Base-by-base conservation (phyloP, 202 grass and related monocot genomes). In the Schoenoplectus triqueter region DNA sequence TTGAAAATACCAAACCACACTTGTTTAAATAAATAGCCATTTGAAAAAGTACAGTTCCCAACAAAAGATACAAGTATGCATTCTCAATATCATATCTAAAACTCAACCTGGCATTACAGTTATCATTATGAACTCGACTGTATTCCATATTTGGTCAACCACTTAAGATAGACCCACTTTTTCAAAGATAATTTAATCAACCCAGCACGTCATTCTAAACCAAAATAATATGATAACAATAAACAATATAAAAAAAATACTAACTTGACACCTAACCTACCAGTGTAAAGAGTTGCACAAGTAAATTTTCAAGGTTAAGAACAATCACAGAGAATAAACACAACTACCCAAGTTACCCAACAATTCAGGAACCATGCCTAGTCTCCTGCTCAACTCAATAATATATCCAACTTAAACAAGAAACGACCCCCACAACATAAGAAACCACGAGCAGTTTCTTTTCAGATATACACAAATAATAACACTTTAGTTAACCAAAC, bases 391-490 rank as follows among this genome's bases (percentile, higher is more conserved):
- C 40, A 69, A 31, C 64, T 66, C 64, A 66, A 39, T 13, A 66
- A 22, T 65, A 9, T 52, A 52, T 1, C 8, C 50, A 22, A 66
- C 64, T 66, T 39, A 39, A 69, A 69, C 4, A 14, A 31, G 41
- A 69, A 69, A 69, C 67, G 67, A 46, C 5, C 8, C 41, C 39
- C 40, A 69, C 67, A 69, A 70, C 11, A 70, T 15, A 70, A 46
- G 1, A 70, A 74, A 54, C 4, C 48, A 2, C 17, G 31, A 22
- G 31, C 31, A 31, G 3, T 48, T 54, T 74, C 8, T 74, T 51
- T 52, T 22, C 18, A 47, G 31, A 31, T 31, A 31, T 31, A 31
- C 31, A 31, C 31, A 31, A 4, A 74, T 9, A 51, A 74, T 52
- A 52, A 74, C 47, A 72, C 44, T 72, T 22, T 13, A 13, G 3